These are phyloP conservation scores for Backusella liffmaniae DNA, from an alignment of 192 early-diverging fungal species.

Conservation along the genomic window DNA sequence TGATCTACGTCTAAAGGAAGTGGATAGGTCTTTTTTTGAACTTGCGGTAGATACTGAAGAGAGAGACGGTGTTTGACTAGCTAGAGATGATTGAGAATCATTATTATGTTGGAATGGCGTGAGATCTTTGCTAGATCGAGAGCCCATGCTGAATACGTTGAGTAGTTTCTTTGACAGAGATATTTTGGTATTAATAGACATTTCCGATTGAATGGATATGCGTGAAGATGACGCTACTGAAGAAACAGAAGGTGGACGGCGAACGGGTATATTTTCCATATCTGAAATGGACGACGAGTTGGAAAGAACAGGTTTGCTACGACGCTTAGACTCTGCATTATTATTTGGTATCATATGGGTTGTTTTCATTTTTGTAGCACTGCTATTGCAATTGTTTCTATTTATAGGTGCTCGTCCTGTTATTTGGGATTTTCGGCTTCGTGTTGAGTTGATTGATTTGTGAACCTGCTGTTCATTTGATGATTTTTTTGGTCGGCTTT, in stretches of 20 bases:
- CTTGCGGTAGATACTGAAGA: background rate
- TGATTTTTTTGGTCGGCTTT: constrained; percentile 3
- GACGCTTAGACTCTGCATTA: background rate
- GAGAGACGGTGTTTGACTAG: background rate
- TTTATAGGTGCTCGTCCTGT: background rate
- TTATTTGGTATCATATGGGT: background rate
- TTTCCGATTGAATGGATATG: constrained; percentile 20
- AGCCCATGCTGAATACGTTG: constrained; percentile 37
- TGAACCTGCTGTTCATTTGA: background rate
- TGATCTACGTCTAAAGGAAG: constrained; percentile 28
- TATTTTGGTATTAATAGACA: constrained; percentile 25
- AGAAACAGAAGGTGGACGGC: constrained; percentile 16
- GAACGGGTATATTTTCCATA: background rate
- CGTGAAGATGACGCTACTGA: constrained; percentile 12
- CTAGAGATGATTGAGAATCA: background rate
- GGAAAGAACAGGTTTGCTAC: background rate
- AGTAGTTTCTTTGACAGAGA: constrained; percentile 28
- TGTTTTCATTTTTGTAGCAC: constrained; percentile 6
- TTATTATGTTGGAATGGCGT: constrained; percentile 9
- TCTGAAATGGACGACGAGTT: constrained; percentile 6
- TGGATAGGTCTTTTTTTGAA: background rate
- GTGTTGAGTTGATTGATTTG: background rate
- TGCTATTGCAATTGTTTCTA: background rate
- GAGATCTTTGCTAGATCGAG: constrained; percentile 9
- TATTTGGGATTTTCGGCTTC: background rate